Evolutionary conservation across 441 rosid species (phyloP), one percentile per base, ranked within the genome.

Genomic region (Dalechampia spathulata): DNA sequence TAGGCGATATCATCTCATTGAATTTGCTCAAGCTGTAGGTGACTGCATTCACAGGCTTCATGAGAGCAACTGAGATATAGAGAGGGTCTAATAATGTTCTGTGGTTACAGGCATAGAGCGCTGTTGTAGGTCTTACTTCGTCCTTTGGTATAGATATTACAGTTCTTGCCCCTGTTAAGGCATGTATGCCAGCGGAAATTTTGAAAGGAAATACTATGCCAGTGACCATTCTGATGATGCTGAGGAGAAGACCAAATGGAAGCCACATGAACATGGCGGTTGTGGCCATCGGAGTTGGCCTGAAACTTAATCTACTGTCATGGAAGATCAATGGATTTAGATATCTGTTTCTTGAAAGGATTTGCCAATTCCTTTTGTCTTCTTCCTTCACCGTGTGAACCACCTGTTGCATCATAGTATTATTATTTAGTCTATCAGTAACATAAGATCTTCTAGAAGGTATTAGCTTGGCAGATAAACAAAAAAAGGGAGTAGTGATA

Each of bases 221-320:
- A 1, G 74, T 23, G 0, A 56, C 60, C 63, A 86, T 57, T 68
- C 98, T 79, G 61, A 82, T 78, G 14, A 88, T 66, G 15, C 87
- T 64, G 2, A 91, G 70, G 17, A 60, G 1, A 6, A 91, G 52
- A 15, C 94, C 96, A 1, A 83, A 50, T 1, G 96, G 98, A 12
- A 89, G 73, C 95, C 95, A 92, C 57, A 71, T 2, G 69, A 86
- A 84, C 96, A 92, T 83, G 16, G 62, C 42, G 21, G 82, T 71
- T 38, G 96, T 81, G 34, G 96, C 93, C 0, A 62, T 46, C 17
- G 96, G 96, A 45, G 98, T 84, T 0, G 98, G 98, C 61, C 84
- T 62, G 72, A 92, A 88, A 5, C 90, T 96, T n/a, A 92, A 78
- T 71, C 98, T 88, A 56, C 98, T 96, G 22, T 92, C 98, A 36